Evolutionary conservation across 2,329 filamentous ascomycete genomes (phyloP), one percentile per base, ranked within the genome.

Genomic region (Cryoendolithus antarcticus): DNA sequence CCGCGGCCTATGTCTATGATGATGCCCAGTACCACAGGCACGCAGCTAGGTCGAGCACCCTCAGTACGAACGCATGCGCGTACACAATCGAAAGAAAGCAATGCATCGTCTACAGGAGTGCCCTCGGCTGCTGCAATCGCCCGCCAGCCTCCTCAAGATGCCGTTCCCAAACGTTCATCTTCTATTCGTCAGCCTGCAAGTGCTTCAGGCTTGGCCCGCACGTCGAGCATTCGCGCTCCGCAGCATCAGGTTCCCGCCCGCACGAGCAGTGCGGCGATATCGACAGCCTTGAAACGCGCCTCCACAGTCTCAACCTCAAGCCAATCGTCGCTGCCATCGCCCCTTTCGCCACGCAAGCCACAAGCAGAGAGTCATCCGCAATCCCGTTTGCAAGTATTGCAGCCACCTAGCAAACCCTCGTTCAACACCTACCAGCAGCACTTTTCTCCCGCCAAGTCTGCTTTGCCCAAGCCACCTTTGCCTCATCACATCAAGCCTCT

Each of bases 361-460:
- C 27, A 9, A 9, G 13, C 35, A 30, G 35, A 41, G 7, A 11
- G 34, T 11, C 31, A 28, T 11, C 38, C 38, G n/a, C 32, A 21
- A 30, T 15, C 12, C 30, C 35, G 24, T 4, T 43, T 55, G 31
- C 56, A 61, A 11, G 19, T 6, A 3, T 57, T 61, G 10, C 59
- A 62, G 19, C 43, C 47, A 13, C 46, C 49, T 6, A 42, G 48
- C 3, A 69, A 70, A 7, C 74, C 75, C 0, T 62, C 69, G 34
- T 81, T 81, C 58, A 72, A 66, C 35, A 79, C 72, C 1, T 68
- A 74, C 30, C 77, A 82, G 48, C 77, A 82, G 48, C 75, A 81
- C 59, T 81, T 74, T 61, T 78, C 74, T 21, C 78, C 79, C 0
- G 72, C 72, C 33, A 80, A 80, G 51, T 66, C 64, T 3, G 61